Conservation (phyloP, 2,329 filamentous ascomycete species). For the Cyanodermella asteris region DNA sequence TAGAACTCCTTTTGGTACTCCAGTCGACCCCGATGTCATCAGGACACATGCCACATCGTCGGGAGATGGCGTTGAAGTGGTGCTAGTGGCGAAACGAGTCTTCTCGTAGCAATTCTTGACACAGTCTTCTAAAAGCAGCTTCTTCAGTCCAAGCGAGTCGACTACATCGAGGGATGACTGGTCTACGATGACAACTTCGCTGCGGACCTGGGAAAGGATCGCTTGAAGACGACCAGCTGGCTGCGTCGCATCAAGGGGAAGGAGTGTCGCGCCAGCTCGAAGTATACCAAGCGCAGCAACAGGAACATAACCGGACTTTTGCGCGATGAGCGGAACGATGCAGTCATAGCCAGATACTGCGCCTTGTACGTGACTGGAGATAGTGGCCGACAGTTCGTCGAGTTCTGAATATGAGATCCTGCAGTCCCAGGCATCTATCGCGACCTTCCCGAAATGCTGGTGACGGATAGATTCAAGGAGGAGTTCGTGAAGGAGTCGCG, state of each 20-base stretch:
- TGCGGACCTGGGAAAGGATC: conserved; percentile 14
- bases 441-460: neutral
- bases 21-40: conserved; percentile 18
- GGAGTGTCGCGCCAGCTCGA: conserved; percentile 17
- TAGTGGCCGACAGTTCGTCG: conserved; percentile 6
- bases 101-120: no score
- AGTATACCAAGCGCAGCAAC: conserved; percentile 16
- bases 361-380: conserved; percentile 6
- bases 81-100: no score
- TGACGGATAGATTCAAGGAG: neutral
- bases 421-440: conserved; percentile 5
- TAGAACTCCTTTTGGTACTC: conserved; percentile 15
- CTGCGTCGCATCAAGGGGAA: conserved; percentile 19
- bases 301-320: conserved; percentile 17
- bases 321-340: conserved; percentile 15
- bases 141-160: conserved; percentile 9
- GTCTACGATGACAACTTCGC: conserved; percentile 25
- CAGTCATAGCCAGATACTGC: conserved; percentile 9
- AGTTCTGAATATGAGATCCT: conserved; percentile 9
- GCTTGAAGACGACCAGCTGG: conserved; percentile 12
- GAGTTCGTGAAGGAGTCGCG: conserved; percentile 1
- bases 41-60: conserved; percentile 4
- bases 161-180: conserved; percentile 10
- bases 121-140: conserved; percentile 1
- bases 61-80: conserved; percentile 1